Conservation (phyloP, 2,329 filamentous ascomycete species). For the Stachybotrys echinatus region DNA sequence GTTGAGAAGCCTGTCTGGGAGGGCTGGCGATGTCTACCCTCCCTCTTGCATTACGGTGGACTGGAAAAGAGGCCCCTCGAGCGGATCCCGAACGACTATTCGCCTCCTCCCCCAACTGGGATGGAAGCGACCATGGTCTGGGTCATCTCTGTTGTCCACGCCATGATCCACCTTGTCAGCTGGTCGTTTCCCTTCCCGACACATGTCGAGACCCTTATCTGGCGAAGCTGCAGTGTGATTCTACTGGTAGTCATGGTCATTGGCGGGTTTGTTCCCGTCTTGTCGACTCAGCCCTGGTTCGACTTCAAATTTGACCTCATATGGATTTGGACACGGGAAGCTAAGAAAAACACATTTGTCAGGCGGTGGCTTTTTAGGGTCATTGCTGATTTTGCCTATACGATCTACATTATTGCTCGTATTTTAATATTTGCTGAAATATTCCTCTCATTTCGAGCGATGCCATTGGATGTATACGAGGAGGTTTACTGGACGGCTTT, state of each 20-base stretch:
- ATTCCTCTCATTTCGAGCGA: background rate
- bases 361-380: background rate
- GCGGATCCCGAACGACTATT: background rate
- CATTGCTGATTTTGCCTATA: background rate
- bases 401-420: background rate
- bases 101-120: background rate
- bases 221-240: background rate
- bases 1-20: background rate
- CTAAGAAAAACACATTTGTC: background rate
- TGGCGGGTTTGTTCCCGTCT: background rate
- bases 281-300: background rate
- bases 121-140: background rate
- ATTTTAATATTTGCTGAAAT: background rate
- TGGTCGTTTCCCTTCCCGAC: background rate
- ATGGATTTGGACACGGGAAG: background rate
- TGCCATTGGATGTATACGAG: background rate
- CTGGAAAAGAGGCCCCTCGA: background rate
- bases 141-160: background rate
- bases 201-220: background rate
- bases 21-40: background rate
- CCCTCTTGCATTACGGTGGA: background rate
- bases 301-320: conserved; percentile 1
- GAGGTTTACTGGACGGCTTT: background rate
- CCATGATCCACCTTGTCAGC: background rate
- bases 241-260: background rate